Evolutionary conservation across 75 land plant species (phyloP), one percentile per base, ranked within the genome.

Genomic region (Adiantum capillusveneris): DNA sequence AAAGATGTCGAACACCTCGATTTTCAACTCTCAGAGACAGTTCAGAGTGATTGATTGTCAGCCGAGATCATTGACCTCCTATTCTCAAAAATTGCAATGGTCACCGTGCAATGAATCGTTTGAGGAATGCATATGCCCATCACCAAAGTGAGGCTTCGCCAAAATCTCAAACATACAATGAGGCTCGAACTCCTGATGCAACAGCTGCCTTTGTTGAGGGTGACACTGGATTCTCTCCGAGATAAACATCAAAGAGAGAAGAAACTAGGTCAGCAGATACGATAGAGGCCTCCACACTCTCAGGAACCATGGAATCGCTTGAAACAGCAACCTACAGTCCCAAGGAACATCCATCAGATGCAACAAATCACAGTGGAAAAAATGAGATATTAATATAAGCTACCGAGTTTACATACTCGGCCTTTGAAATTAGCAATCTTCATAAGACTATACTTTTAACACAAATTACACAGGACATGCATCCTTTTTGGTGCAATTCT

Each of bases 251-350:
- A 70, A 74, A 90, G 6, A 90, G 64, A 19, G 86, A 65, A 1
- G 34, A 67, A 26, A 73, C 65, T 1, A 89, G 76, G 56, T 73
- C 72, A 6, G 6, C 0, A 27, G 84, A 80, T 17, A 77, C 73
- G 53, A 89, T 76, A 28, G 72, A 68, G 37, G 78, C 78, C 52
- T 79, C 85, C 20, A 66, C 60, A 16, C 42, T 41, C 12, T 76
- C 24, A 13, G 79, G 79, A 14, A 25, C 48, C 36, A 65, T 25
- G 1, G 71, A 69, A 59, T 65, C 69, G 7, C 72, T 19, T 31
- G 86, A 78, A 29, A 85, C 45, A 17, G 69, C 76, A 59, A 88
- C 67, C 94, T 88, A 73, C 76, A 83, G n/a, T n/a, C n/a, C n/a
- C n/a, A n/a, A n/a, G n/a, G n/a, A n/a, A n/a, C n/a, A n/a, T n/a